Evolutionary conservation across 2,329 filamentous ascomycete species (phyloP), one percentile per base, ranked within the genome.

Genomic region (Aureobasidium sp.): DNA sequence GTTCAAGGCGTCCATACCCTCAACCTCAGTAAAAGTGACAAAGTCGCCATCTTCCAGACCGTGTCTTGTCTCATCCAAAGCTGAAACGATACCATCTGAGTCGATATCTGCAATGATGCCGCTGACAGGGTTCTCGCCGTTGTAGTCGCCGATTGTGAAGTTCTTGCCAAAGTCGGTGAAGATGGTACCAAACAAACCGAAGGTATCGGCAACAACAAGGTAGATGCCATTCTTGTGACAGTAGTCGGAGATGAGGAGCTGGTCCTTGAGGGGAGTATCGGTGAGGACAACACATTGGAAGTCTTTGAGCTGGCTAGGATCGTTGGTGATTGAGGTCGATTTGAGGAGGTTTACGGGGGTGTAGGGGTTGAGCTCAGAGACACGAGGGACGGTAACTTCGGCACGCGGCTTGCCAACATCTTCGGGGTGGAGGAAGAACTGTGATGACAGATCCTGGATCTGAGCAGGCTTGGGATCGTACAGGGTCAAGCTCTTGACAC

Each of bases 151-250:
- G 61, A 94, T 86, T 5, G 90, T 91, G 75, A 99, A 99, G 70
- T 94, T 90, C 71, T 93, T 86, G 68, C 94, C 94, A 72, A 99
- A 99, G 72, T 99, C 94, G 71, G 92, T 97, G 79, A 99, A 99
- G 68, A 99, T 89, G 67, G 88, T 90, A 56, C 94, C 94, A 72
- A 99, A 99, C 36, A 99, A 83, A 67, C 94, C 94, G 70, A 90
- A 97, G 0, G 90, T 96, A 71, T 97, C 92, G 7, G 90, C 86
- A 62, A 91, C 84, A 55, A 96, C 87, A 43, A 99, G 78, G 73
- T 90, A 97, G 68, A 99, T 97, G 66, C 90, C 89, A 75, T 97
- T 96, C 65, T 88, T 80, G 76, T 97, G 94, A 76, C 93, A 96
- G 79, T 93, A 97, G 69, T 97, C 92, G 67, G 90, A 89, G 67